Base-by-base conservation (phyloP, 371 early-diverging fungal species). In the Encephalitozoon hellem region DNA sequence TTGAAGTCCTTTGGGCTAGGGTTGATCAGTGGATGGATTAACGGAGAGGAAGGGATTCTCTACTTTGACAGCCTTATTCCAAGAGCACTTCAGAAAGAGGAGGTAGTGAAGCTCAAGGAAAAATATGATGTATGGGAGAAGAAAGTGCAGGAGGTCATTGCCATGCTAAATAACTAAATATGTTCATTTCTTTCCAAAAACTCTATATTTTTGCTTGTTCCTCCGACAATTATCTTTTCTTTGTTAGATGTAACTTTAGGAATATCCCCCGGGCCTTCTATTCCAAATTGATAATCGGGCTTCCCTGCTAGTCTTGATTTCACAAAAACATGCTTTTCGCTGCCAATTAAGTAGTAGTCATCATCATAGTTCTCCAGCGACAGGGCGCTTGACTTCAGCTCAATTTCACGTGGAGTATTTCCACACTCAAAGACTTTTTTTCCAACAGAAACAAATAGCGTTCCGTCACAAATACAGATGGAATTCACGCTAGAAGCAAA, bases 21-120 rank as follows among this genome's bases (percentile, higher is more conserved):
- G 38, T 25, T 80, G 8, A 49, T 80, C 5, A 34, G 38, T 21
- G 80, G 80, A 51, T 74, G 69, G 68, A 77, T 80, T 72, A 73
- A 80, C 43, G 55, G 68, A 30, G 47, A 76, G 25, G 67, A 66
- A 12, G 47, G 59, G 38, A 28, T 34, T 18, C 67, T 80, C 15
- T 74, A 63, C 71, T 74, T 80, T 59, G 66, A 72, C 52, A 64
- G 59, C 34, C 41, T 80, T 32, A 64, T 72, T 26, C 73, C 80
- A 41, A 59, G 74, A 43, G 43, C 41, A 9, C 52, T 77, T 1
- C 26, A 21, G 26, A 32, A 54, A 30, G 67, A 68, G 4, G 80
- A 77, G 34, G 12, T 77, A 4, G 34, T 12, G 41, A 52, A 53
- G 39, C 72, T 80, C 41, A 76, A 69, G 38, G 43, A 64, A 3